A percentile compares a stretch with the other conserved stretches of the same genome.
Evolutionary conservation across 2,329 filamentous ascomycete genomes (phyloP).

Genomic region (Ophiostoma himal-ulmi): DNA sequence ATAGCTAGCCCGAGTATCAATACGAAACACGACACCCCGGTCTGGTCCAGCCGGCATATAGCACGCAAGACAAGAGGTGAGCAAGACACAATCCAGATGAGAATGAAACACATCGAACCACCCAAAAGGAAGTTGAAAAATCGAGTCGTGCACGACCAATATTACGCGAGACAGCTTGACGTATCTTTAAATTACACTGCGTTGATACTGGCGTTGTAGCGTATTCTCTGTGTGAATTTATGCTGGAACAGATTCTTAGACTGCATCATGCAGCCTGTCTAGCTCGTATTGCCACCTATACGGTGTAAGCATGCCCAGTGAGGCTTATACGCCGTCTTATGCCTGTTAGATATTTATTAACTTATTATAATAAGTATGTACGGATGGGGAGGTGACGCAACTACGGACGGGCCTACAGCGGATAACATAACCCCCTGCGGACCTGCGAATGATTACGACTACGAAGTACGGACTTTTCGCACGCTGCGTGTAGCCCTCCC

Average conservation of each 20-base stretch:
- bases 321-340: not conserved
- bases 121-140: not conserved
- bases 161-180: too few relatives aligned
- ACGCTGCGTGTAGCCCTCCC: not conserved
- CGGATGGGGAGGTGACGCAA: not conserved
- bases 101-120: not conserved
- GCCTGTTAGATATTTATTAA: not conserved
- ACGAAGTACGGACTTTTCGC: not conserved
- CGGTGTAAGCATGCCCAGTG: not conserved
- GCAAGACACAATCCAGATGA: not conserved
- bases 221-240: not conserved
- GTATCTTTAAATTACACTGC: too few relatives aligned
- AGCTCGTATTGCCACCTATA: not conserved
- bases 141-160: too few relatives aligned
- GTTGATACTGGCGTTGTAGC: too few relatives aligned
- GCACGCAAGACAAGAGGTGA: not conserved
- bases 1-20: not conserved
- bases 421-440: not conserved
- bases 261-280: not conserved
- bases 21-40: not conserved
- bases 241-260: not conserved
- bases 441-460: not conserved
- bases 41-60: not conserved
- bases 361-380: not conserved
- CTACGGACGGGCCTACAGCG: not conserved